These are phyloP conservation scores for Entomortierella beljakovae DNA, from an alignment of 192 early-diverging fungal genomes.

Conservation along the genomic window DNA sequence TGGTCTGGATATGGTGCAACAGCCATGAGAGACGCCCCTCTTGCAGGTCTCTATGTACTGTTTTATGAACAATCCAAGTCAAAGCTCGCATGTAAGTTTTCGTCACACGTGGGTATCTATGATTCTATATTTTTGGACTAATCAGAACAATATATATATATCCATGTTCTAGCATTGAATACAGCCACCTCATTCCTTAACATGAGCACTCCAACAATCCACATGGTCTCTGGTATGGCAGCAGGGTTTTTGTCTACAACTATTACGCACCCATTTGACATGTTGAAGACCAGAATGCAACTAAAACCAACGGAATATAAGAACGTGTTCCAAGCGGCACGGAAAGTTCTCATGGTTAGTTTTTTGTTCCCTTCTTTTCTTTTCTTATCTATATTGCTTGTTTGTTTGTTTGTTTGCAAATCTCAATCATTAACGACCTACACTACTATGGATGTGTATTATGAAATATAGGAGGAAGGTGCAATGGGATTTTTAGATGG, in stretches of 20 bases:
- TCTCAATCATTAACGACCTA: neutral
- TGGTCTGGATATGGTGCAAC: conserved; percentile 92
- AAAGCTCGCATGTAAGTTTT: conserved; percentile 51
- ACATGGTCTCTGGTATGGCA: conserved; percentile 71
- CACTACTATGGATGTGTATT: too few relatives aligned
- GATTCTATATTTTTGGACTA: too few relatives aligned
- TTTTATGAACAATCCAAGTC: conserved; percentile 87
- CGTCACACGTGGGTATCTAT: too few relatives aligned
- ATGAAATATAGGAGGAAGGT: conserved; percentile 73
- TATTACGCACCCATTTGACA: conserved; percentile 93
- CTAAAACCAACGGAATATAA: conserved; percentile 80
- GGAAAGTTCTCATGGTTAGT: conserved; percentile 62
- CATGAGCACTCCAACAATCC: conserved; percentile 61
- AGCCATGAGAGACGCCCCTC: conserved; percentile 88
- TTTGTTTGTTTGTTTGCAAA: neutral
- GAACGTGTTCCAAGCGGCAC: conserved; percentile 59
- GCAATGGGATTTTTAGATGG: conserved; percentile 86
- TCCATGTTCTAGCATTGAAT: conserved; percentile 15
- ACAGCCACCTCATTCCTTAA: conserved; percentile 34
- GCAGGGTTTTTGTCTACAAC: conserved; percentile 81
- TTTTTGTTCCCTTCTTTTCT: neutral
- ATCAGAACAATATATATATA: neutral
- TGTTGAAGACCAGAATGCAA: conserved; percentile 95
- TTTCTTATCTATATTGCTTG: neutral
- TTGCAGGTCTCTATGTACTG: conserved; percentile 90